Conservation (phyloP, 2,329 filamentous ascomycete genomes). For the Esteya vermicola region DNA sequence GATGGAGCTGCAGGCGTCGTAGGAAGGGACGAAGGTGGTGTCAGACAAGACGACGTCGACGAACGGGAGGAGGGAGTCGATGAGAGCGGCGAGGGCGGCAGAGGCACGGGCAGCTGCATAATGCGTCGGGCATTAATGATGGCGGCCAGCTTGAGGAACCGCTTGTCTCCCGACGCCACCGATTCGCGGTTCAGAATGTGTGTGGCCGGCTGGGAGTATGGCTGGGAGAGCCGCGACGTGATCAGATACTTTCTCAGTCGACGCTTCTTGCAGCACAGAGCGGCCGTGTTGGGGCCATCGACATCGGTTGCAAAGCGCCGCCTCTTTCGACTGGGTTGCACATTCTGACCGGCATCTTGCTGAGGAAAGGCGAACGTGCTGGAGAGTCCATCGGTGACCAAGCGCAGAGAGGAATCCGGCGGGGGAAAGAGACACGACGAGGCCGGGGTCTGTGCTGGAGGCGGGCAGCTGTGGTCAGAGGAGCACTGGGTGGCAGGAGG, state of each 20-base stretch:
- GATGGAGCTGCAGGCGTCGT: not conserved
- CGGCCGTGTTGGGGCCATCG: slow-evolving; percentile 38
- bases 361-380: not conserved
- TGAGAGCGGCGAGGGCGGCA: not conserved
- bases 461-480: too few species aligned
- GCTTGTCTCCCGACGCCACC: slow-evolving; percentile 26
- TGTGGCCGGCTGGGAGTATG: slow-evolving; percentile 54
- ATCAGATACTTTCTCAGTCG: slow-evolving; percentile 48
- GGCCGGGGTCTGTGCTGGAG: too few species aligned
- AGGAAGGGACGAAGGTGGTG: not conserved
- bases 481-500: too few species aligned
- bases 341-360: too few species aligned
- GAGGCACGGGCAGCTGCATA: slow-evolving; percentile 1
- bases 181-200: slow-evolving; percentile 52
- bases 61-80: not conserved
- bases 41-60: not conserved
- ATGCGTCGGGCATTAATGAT: slow-evolving; percentile 20
- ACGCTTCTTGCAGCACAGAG: slow-evolving; percentile 50
- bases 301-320: slow-evolving; percentile 40
- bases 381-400: too few species aligned
- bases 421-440: too few species aligned
- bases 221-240: slow-evolving; percentile 55
- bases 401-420: too few species aligned
- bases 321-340: slow-evolving; percentile 27
- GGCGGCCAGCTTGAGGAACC: slow-evolving; percentile 33